Conservation (phyloP, 768 basidiomycete genomes). For the Boletus reticulatus region DNA sequence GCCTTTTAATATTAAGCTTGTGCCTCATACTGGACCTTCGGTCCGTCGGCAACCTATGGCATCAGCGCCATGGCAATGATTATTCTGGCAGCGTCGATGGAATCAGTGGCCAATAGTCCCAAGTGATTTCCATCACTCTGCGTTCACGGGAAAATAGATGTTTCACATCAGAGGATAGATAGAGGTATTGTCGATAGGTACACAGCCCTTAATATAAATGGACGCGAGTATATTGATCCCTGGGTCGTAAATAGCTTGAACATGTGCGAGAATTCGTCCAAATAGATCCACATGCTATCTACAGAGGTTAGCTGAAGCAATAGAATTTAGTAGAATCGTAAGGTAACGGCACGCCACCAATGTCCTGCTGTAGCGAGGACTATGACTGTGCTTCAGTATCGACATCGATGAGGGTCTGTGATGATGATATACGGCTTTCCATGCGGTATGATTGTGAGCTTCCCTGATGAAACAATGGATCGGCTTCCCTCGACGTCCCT, state of each 20-base stretch:
- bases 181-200: neutral
- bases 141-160: neutral
- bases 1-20: slow-evolving; percentile 52
- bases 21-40: slow-evolving; percentile 86
- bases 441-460: slow-evolving; percentile 29
- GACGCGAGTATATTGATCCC: neutral
- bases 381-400: slow-evolving; percentile 24
- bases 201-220: slow-evolving; percentile 1
- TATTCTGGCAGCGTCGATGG: slow-evolving; percentile 57
- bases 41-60: slow-evolving; percentile 74
- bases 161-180: slow-evolving; percentile 4
- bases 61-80: slow-evolving; percentile 65
- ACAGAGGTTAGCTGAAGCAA: slow-evolving; percentile 32
- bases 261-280: slow-evolving; percentile 9
- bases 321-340: slow-evolving; percentile 28
- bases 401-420: slow-evolving; percentile 31
- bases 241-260: slow-evolving; percentile 10
- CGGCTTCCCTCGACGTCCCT: slow-evolving; percentile 25
- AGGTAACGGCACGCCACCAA: slow-evolving; percentile 14
- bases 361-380: slow-evolving; percentile 4
- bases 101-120: slow-evolving; percentile 34
- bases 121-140: slow-evolving; percentile 12
- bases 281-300: slow-evolving; percentile 20
- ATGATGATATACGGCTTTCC: slow-evolving; percentile 27
- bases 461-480: slow-evolving; percentile 24